These are phyloP conservation scores for Xylariaceae sp. DNA, from an alignment of 2,329 filamentous ascomycete genomes.

Conservation along the genomic window DNA sequence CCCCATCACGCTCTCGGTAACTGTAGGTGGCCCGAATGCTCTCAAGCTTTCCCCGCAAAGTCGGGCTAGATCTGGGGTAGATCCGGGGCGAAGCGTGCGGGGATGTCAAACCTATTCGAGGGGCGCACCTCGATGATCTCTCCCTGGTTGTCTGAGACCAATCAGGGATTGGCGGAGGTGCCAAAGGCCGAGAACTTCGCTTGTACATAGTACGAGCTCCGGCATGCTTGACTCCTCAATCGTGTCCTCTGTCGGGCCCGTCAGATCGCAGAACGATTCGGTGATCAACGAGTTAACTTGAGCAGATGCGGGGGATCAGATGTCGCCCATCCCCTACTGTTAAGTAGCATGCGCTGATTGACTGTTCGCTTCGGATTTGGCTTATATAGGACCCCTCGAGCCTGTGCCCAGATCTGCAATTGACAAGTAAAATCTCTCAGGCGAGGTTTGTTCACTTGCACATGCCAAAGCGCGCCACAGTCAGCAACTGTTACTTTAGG, in stretches of 20 bases:
- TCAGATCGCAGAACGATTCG: not conserved
- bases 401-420: too few relatives aligned
- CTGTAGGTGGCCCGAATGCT: too few relatives aligned
- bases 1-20: too few relatives aligned
- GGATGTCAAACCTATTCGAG: not conserved
- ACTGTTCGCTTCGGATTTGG: too few relatives aligned
- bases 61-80: not conserved
- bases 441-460: too few relatives aligned
- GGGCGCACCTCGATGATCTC: not conserved
- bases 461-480: not conserved
- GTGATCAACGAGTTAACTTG: constrained; percentile 8
- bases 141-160: not conserved
- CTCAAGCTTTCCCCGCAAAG: not conserved
- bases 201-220: not conserved
- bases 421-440: too few relatives aligned
- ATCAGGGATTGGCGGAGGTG: too few relatives aligned
- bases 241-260: not conserved
- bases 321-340: too few relatives aligned
- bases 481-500: not conserved
- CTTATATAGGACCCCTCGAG: not conserved
- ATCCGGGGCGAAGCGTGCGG: not conserved
- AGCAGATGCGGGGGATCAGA: constrained; percentile 14
- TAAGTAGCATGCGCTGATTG: not conserved
- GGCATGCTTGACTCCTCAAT: not conserved
- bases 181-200: too few relatives aligned